Conservation (phyloP, 345 rosid species). For the Kernera saxatilis region DNA sequence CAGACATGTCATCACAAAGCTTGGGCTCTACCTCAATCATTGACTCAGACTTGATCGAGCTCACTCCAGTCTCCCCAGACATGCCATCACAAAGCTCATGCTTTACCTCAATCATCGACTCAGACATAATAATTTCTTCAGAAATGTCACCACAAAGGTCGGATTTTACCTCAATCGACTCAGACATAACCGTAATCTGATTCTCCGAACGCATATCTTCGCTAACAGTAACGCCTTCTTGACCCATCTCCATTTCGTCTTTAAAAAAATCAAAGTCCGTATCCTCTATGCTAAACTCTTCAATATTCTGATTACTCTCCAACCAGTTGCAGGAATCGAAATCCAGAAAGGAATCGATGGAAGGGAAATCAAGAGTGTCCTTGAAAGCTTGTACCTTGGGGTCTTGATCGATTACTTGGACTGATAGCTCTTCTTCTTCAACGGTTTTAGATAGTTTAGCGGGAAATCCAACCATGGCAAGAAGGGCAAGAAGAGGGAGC, state of each 20-base stretch:
- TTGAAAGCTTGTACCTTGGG: conserved; percentile 30
- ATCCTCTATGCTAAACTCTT: conserved; percentile 28
- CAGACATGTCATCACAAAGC: conserved; percentile 12
- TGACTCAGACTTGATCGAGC: conserved; percentile 1
- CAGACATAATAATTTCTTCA: conserved; percentile 9
- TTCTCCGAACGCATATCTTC: conserved; percentile 7
- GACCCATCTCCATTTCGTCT: conserved; percentile 30
- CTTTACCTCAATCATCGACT: conserved; percentile 1
- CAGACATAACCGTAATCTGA: conserved; percentile 5
- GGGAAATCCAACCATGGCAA: conserved; percentile 49
- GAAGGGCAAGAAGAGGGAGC: background rate
- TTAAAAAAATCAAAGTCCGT: conserved; percentile 32
- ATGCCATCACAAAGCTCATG: background rate
- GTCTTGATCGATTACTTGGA: conserved; percentile 12
- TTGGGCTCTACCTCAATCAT: conserved; percentile 13
- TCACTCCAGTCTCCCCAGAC: conserved; percentile 3
- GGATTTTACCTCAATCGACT: conserved; percentile 7
- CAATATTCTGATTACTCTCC: conserved; percentile 32
- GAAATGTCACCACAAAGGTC: conserved; percentile 5
- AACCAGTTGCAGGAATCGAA: conserved; percentile 58
- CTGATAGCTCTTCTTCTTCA: conserved; percentile 23
- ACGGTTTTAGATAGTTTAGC: conserved; percentile 33
- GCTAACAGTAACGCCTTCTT: conserved; percentile 10
- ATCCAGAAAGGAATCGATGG: conserved; percentile 54
- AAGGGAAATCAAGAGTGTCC: conserved; percentile 32